Percentiles rank a stretch among this genome's conserved stretches.
These are phyloP conservation scores for Viola odorata DNA, from an alignment of 345 rosid genomes.

Conservation along the genomic window DNA sequence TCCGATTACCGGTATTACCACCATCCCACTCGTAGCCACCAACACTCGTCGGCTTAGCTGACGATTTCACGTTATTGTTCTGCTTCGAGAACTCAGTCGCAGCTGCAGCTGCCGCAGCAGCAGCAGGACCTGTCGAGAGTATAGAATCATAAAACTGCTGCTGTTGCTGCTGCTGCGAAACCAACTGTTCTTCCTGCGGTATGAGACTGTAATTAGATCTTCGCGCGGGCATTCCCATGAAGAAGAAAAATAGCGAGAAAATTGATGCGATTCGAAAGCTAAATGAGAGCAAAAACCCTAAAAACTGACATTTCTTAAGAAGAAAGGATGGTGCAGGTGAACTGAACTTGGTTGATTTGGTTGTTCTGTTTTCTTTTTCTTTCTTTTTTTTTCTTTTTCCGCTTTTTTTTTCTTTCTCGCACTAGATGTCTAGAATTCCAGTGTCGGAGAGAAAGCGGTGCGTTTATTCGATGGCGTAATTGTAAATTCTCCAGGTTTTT, in stretches of 20 bases:
- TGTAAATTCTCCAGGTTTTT: slow-evolving; percentile 14
- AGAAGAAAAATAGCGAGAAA: neutral
- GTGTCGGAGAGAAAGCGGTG: slow-evolving; percentile 17
- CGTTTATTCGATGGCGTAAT: slow-evolving; percentile 23
- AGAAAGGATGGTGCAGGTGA: slow-evolving; percentile 16
- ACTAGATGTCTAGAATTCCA: neutral
- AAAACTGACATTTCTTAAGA: slow-evolving; percentile 13
- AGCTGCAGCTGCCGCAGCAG: no score
- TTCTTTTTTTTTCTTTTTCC: slow-evolving; percentile 23
- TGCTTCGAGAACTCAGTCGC: slow-evolving; percentile 14
- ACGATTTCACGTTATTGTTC: slow-evolving; percentile 28
- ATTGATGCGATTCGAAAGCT: neutral
- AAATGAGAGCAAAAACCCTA: slow-evolving; percentile 12
- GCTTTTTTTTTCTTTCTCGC: neutral
- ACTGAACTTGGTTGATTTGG: slow-evolving; percentile 19
- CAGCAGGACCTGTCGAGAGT: no score
- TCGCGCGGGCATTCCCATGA: slow-evolving; percentile 82
- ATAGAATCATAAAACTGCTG: no score
- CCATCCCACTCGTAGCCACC: slow-evolving; percentile 59
- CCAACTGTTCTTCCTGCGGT: slow-evolving; percentile 31
- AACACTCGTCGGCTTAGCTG: slow-evolving; percentile 28
- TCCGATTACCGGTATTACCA: slow-evolving; percentile 42
- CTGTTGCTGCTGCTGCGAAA: no score
- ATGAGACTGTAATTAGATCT: slow-evolving; percentile 87
- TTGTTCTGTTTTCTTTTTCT: slow-evolving; percentile 10